A percentile compares a stretch with the other conserved stretches of the same genome.
These are phyloP conservation scores for Nymphaea thermarum DNA, from an alignment of 164 flowering plant species.

Conservation along the genomic window DNA sequence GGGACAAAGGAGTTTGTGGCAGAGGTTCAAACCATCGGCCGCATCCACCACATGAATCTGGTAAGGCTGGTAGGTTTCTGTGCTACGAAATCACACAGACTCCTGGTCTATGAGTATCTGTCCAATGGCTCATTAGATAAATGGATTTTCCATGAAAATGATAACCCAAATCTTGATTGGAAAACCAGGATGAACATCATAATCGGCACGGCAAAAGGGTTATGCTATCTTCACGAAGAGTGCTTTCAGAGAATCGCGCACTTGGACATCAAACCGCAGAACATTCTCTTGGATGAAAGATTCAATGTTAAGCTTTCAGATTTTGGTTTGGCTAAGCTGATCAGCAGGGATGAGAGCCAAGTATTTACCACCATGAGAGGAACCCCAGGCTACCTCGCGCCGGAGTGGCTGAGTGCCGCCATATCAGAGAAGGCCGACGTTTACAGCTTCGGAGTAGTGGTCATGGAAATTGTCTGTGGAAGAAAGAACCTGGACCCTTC, in stretches of 20 bases:
- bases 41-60: conserved; percentile 18
- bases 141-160: conserved; percentile 11
- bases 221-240: conserved; percentile 20
- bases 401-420: conserved; percentile 6
- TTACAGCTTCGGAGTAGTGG: conserved; percentile 18
- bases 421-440: conserved; percentile 17
- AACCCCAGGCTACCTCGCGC: conserved; percentile 8
- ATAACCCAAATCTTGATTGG: conserved; percentile 10
- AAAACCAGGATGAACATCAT: conserved; percentile 6
- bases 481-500: conserved; percentile 13
- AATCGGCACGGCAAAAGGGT: conserved; percentile 10
- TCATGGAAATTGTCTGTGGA: conserved; percentile 17
- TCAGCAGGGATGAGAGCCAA: conserved; percentile 13
- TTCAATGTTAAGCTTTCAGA: conserved; percentile 19
- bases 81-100: conserved; percentile 2
- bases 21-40: conserved; percentile 15
- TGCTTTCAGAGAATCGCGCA: conserved; percentile 15
- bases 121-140: conserved; percentile 15
- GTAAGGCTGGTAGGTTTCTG: conserved; percentile 18
- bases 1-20: conserved; percentile 17
- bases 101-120: conserved; percentile 20
- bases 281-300: conserved; percentile 9
- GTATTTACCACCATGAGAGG: conserved; percentile 11
- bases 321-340: conserved; percentile 14
- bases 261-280: conserved; percentile 19